Evolutionary conservation across 768 basidiomycete species (phyloP).

Genomic region (Naganishia vishniacii): DNA sequence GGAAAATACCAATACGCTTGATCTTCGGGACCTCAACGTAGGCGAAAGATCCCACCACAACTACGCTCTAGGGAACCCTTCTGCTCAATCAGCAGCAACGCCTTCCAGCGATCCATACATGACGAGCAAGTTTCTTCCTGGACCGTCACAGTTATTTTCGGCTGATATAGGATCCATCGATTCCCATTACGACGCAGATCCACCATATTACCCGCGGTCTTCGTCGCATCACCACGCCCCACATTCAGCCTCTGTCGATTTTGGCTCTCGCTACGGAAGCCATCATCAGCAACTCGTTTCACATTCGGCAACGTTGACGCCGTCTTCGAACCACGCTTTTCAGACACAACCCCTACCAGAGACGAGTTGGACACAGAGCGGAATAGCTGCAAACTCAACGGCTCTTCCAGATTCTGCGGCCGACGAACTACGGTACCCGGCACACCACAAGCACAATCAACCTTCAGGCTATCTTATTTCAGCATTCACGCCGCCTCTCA

Average conservation of each 20-base stretch:
- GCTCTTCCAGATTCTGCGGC: neutral
- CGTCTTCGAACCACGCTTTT: slow-evolving; percentile 4
- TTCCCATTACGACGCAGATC: neutral
- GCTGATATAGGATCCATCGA: slow-evolving; percentile 1
- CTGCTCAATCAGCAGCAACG: neutral
- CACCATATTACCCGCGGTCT: neutral
- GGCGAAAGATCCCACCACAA: slow-evolving; percentile 36
- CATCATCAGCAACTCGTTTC: neutral
- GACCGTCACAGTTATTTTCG: slow-evolving; percentile 10
- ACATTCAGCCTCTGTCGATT: neutral
- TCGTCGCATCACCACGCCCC: slow-evolving; percentile 2
- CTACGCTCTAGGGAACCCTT: neutral
- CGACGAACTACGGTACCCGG: neutral
- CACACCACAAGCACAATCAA: slow-evolving; percentile 7
- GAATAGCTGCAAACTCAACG: neutral
- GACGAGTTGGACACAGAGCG: slow-evolving; percentile 1
- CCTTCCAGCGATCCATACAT: neutral
- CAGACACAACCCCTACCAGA: slow-evolving; percentile 7
- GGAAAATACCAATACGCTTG: slow-evolving; percentile 18
- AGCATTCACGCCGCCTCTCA: slow-evolving; percentile 12
- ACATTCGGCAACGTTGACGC: slow-evolving; percentile 2
- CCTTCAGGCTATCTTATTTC: neutral
- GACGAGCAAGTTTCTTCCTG: slow-evolving; percentile 12
- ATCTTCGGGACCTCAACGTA: slow-evolving; percentile 16
- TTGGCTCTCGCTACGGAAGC: slow-evolving; percentile 2